A percentile compares a stretch with the other conserved stretches of the same genome.
phyloP scores from a whole-genome alignment of 176 grass and related monocot genomes.

The Rhipidocladum racemiflorum region DNA sequence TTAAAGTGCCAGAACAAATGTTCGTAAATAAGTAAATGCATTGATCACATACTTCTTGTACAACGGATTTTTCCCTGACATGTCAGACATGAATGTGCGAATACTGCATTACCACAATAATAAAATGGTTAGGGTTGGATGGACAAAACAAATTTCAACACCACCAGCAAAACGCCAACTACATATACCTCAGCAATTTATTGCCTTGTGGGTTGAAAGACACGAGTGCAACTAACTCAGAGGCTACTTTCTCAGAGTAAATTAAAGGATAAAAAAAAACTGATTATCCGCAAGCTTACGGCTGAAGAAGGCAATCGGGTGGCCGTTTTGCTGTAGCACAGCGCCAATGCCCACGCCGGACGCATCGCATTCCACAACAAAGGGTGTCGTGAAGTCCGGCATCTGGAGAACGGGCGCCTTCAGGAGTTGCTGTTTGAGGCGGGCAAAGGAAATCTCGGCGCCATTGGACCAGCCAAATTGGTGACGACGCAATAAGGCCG shows the following conservation, averaged over 20 bases:
- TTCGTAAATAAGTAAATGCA: constrained; percentile 10
- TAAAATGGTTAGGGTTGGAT: constrained; percentile 26
- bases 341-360: no score
- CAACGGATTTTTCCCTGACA: constrained; percentile 77
- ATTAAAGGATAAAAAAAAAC: not conserved
- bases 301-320: no score
- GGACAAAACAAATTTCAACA: constrained; percentile 17
- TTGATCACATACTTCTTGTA: constrained; percentile 83
- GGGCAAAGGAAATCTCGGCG: no score
- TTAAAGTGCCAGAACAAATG: constrained; percentile 11
- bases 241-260: not conserved
- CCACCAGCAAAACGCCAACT: constrained; percentile 8
- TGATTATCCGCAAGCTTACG: not conserved
- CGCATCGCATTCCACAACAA: no score
- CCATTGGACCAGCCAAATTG: no score
- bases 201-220: not conserved
- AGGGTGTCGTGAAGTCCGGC: no score
- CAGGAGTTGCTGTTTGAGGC: no score
- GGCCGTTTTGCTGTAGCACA: no score
- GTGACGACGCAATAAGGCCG: no score
- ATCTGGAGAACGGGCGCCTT: no score
- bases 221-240: not conserved
- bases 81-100: constrained; percentile 69
- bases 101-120: constrained; percentile 51
- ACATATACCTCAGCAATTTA: not conserved